Conservation (phyloP, 176 grass and related monocot species). For the Zoysia japonica region DNA sequence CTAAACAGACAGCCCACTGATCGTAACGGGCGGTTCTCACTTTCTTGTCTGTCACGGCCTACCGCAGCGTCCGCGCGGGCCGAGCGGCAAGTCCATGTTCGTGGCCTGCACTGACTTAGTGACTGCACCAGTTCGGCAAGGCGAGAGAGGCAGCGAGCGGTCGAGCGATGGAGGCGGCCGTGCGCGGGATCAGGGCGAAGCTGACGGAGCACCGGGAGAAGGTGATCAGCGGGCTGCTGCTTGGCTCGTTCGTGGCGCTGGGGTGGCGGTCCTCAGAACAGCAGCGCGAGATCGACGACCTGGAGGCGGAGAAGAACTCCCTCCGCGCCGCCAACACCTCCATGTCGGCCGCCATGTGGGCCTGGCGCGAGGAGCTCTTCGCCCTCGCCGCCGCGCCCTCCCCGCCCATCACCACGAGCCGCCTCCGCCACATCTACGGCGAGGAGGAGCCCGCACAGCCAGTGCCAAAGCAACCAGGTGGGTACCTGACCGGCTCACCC, state of each 20-base stretch:
- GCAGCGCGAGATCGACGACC: constrained; percentile 66
- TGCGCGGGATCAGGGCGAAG: constrained; percentile 45
- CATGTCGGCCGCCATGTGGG: constrained; percentile 75
- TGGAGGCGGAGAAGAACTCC: constrained; percentile 61
- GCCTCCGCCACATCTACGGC: constrained; percentile 79
- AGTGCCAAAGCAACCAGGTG: constrained; percentile 21
- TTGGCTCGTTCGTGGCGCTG: constrained; percentile 58
- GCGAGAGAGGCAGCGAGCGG: constrained; percentile 1
- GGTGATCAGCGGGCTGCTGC: constrained; percentile 56
- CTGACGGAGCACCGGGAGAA: constrained; percentile 57
- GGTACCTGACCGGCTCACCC: not conserved
- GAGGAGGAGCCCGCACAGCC: constrained; percentile 47
- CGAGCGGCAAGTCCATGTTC: not conserved
- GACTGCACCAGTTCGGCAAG: not conserved
- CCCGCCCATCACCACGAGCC: constrained; percentile 59
- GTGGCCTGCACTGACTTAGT: not conserved
- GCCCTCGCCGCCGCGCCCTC: constrained; percentile 56
- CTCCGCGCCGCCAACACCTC: constrained; percentile 62
- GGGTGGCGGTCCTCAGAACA: constrained; percentile 59
- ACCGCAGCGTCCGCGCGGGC: not conserved
- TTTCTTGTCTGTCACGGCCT: no score
- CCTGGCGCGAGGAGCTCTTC: constrained; percentile 73
- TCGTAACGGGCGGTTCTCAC: no score
- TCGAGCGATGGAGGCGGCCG: constrained; percentile 50
- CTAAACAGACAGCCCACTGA: not conserved